Base-by-base conservation (phyloP, 148 eudicot genomes). In the Chenopodium berlandieri region DNA sequence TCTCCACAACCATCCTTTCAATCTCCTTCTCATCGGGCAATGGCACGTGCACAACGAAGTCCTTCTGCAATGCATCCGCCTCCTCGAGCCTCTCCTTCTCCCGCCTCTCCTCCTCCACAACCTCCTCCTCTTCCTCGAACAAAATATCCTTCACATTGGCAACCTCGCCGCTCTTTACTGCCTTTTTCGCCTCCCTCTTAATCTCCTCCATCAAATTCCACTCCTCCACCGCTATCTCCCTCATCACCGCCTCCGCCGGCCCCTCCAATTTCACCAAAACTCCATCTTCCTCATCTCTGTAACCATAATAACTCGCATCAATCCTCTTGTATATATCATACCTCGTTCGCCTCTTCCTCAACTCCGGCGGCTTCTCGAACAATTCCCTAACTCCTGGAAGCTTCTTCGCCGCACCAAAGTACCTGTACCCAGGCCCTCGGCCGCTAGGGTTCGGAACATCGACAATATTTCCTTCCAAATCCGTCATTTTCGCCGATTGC, bases 361-460 rank as follows among this genome's bases (percentile, higher is more conserved):
- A 78, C 86, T 95, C 98, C 0, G 97, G 98, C 4, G 97, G 97
- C 91, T 95, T 95, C 83, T 95, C 97, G 23, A 95, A 95, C 87
- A 93, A 64, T 69, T 93, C 98, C 81, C 83, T 84, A 4, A 95
- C 98, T 19, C 98, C 98, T 0, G 98, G 97, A 23, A 95, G 71
- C 92, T 93, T 93, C 87, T 93, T 95, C 1, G 97, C 95, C 0
- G 97, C 98, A 6, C 98, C 98, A n/a, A 95, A 95, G 77, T 95
- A 95, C 80, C 97, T 75, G 31, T 95, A 95, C 6, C 97, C 97
- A 0, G 97, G 97, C 0, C 96, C 98, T 11, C 98, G 86, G 0
- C 98, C 98, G 74, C 98, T 91, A 31, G 98, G 98, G 72, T 95
- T 95, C 0, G 98, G 98, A 1, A 95, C 97, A 77, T 95, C 98